Base-by-base conservation (phyloP, 441 rosid genomes). In the Viola pubescens region DNA sequence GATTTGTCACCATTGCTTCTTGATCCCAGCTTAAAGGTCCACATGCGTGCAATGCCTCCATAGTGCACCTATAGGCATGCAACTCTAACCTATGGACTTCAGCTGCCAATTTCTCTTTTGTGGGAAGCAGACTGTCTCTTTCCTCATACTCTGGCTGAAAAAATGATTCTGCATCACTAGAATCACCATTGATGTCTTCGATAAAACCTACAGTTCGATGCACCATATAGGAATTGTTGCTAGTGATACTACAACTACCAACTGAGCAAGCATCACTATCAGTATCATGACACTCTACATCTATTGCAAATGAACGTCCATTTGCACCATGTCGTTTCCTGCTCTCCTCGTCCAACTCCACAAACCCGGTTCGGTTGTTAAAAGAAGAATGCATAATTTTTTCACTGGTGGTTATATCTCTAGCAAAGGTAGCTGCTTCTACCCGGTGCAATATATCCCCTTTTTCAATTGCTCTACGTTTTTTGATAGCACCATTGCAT, bases 1-100 rank as follows among this genome's bases (percentile, higher is more conserved):
- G 87, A 73, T 77, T 80, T 16, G 89, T 80, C 80, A 84, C 54
- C 50, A 81, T 69, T 61, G 69, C 66, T 80, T 87, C 91, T 71
- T 82, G 86, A 70, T 84, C 95, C 95, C 97, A 85, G 69, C 81
- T 84, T 59, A 87, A 54, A 65, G 89, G 83, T 59, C 95, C 94
- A 72, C 89, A 85, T 62, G 79, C 83, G 71, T 73, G 79, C 52
- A 82, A 70, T 48, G 79, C 85, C 70, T 68, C 75, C 61, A 82
- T 63, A 47, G 86, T 70, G 64, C 73, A 68, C 58, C 79, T 79
- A 70, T 85, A 84, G 46, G 83, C 83, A 73, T 71, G 80, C 65
- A 86, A 67, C 67, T 89, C 96, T 71, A 77, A 67, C 67, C 86
- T 82, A 80, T 78, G 85, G 26, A 78, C 69, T 62, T 68, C 71